These are phyloP conservation scores for Saccharomyces pastorianus DNA, from an alignment of 1,139 yeast genomes.

Conservation along the genomic window DNA sequence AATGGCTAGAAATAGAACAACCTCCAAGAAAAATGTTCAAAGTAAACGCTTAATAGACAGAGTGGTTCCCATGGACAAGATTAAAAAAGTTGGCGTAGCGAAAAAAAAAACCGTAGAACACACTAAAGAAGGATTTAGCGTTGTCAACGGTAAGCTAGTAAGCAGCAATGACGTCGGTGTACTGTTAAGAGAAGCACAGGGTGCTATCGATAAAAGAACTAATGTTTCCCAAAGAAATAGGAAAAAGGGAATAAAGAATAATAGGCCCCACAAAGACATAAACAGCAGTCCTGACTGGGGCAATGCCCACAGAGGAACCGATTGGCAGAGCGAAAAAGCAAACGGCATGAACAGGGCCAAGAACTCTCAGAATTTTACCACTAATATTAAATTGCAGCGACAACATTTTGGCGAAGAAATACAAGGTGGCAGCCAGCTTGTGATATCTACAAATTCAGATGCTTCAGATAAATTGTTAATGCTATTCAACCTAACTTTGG, in stretches of 20 bases:
- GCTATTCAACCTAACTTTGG: conserved; percentile 24
- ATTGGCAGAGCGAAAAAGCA: background rate
- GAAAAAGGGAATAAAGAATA: background rate
- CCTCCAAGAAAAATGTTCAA: background rate
- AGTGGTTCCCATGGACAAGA: background rate
- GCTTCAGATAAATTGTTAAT: conserved; percentile 12
- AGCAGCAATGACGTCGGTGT: conserved; percentile 23
- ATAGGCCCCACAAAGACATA: background rate
- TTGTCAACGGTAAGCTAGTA: conserved; percentile 26
- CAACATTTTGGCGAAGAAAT: background rate
- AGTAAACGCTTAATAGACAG: background rate
- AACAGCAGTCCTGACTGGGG: background rate
- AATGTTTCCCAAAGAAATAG: background rate
- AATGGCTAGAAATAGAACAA: conserved; percentile 2
- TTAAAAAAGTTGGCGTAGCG: background rate
- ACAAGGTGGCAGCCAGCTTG: conserved; percentile 10
- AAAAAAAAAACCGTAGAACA: conserved; percentile 2
- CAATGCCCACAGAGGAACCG: background rate
- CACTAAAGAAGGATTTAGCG: conserved; percentile 16
- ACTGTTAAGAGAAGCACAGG: conserved; percentile 19
- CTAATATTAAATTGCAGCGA: background rate
- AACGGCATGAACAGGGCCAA: background rate
- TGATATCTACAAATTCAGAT: conserved; percentile 16
- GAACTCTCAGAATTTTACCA: background rate
- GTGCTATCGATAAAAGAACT: conserved; percentile 9